A percentile compares a stretch with the other conserved stretches of the same genome.
Conservation (phyloP, 768 basidiomycete genomes). For the button mushroom (Agaricus bisporus) region DNA sequence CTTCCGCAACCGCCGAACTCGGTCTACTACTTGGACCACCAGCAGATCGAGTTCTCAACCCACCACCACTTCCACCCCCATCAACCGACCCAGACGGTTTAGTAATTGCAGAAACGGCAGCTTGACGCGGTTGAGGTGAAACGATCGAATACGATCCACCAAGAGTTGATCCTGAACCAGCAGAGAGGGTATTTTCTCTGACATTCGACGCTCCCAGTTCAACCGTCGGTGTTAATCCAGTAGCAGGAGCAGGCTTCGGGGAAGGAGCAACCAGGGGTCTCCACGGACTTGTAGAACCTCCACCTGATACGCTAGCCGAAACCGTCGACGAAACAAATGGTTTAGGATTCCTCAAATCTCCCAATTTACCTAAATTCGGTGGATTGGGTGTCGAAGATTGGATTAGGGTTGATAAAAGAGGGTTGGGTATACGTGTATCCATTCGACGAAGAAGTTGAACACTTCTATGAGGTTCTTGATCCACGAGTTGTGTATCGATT, state of each 20-base stretch:
- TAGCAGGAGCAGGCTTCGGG: not conserved
- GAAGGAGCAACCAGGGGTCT: constrained; percentile 6
- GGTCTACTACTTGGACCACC: not conserved
- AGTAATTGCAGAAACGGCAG: not conserved
- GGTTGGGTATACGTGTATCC: constrained; percentile 74
- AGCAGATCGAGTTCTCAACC: not conserved
- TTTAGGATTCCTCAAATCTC: constrained; percentile 40
- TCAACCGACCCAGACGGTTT: not conserved
- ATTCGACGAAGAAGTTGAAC: constrained; percentile 78
- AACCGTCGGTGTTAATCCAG: not conserved
- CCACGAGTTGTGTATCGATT: constrained; percentile 81
- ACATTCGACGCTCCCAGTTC: not conserved
- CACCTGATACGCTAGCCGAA: constrained; percentile 1
- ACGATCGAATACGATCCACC: constrained; percentile 1
- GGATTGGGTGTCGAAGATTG: constrained; percentile 13
- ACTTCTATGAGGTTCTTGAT: constrained; percentile 84
- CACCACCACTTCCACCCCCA: not conserved
- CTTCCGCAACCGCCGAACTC: constrained; percentile 2
- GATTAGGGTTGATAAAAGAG: constrained; percentile 52
- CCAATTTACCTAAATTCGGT: constrained; percentile 53
- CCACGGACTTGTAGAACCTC: constrained; percentile 1
- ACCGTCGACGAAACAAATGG: not conserved
- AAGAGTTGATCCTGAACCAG: not conserved
- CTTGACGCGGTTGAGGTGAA: constrained; percentile 3
- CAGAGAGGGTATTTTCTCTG: not conserved